These are phyloP conservation scores for Vicia sativa DNA, from an alignment of 306 rosid genomes.

Conservation along the genomic window DNA sequence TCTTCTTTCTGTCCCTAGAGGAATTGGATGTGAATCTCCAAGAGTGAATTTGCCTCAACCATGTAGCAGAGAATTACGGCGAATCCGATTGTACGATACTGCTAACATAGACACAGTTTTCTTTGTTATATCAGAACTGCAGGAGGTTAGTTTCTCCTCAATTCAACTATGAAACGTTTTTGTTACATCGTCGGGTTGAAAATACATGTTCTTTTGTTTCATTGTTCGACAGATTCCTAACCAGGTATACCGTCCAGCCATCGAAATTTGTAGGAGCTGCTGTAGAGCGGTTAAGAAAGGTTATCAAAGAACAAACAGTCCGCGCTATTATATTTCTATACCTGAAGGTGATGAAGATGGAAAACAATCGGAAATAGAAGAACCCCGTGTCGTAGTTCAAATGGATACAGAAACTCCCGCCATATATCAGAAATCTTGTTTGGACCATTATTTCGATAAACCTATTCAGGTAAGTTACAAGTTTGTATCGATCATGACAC, in stretches of 20 bases:
- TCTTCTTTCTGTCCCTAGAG: slow-evolving; percentile 56
- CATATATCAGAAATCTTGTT: slow-evolving; percentile 73
- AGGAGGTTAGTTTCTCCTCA: slow-evolving; percentile 53
- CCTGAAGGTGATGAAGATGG: slow-evolving; percentile 48
- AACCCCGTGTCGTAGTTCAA: slow-evolving; percentile 72
- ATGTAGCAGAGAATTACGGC: slow-evolving; percentile 76
- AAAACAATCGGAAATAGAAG: slow-evolving; percentile 46
- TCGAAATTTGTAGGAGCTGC: slow-evolving; percentile 59
- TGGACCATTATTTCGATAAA: slow-evolving; percentile 76
- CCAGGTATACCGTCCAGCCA: slow-evolving; percentile 66
- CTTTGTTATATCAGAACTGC: slow-evolving; percentile 79
- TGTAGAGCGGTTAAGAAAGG: slow-evolving; percentile 82
- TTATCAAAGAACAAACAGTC: slow-evolving; percentile 60
- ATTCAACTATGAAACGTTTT: background rate
- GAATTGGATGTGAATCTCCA: slow-evolving; percentile 43
- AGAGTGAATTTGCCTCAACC: slow-evolving; percentile 61
- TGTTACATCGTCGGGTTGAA: background rate
- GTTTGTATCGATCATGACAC: background rate
- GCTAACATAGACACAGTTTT: slow-evolving; percentile 62
- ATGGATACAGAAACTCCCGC: slow-evolving; percentile 92
- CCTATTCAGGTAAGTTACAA: slow-evolving; percentile 68
- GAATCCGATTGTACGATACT: slow-evolving; percentile 82
- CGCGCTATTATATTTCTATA: slow-evolving; percentile 73
- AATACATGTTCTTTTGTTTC: slow-evolving; percentile 7
- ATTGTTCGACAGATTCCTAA: slow-evolving; percentile 56